Evolutionary conservation across 148 eudicot genomes (phyloP), one percentile per base, ranked within the genome.

Genomic region (Polygonum maritimum): DNA sequence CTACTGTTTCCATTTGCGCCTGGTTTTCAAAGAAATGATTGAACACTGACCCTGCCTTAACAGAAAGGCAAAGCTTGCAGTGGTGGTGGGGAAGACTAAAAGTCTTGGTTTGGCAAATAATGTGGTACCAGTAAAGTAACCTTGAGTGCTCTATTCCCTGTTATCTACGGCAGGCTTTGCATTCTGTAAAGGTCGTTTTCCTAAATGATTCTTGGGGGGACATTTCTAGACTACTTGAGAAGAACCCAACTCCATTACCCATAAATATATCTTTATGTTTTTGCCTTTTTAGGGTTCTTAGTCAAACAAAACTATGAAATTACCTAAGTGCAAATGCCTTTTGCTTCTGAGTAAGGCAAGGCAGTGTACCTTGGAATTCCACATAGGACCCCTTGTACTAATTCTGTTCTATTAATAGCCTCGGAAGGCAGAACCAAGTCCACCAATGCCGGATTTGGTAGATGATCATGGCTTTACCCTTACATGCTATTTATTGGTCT

Each of bases 251-350:
- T 14, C 55, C 55, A 49, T n/a, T 49, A 16, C 55, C 18, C 55
- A 49, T 49, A 12, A 31, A 63, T 10, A 33, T 9, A 14, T 13
- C 13, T 63, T 33, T 31, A 63, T n/a, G 35, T 33, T 63, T 14
- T 63, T 31, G 69, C 39, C 14, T 57, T 62, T 63, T 31, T 63
- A 63, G 69, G 69, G 69, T 26, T 62, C 69, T 62, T 63, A 9
- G 31, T 22, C 63, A 57, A 57, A 57, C 63, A 21, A 57, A 57
- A 6, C 22, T 22, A 57, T 21, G 12, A 5, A 57, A 21, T n/a
- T 51, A 51, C 57, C 12, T 3, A 51, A 44, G 47, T 44, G 47
- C 47, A 44, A 44, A 7, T 7, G 16, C 16, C 63, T 21, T 57
- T 51, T 16, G 57, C 16, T 51, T 51, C 19, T n/a, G 21, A 51